Base-by-base conservation (phyloP, 1,284 basidiomycete species). In the Schizopora paradoxa region DNA sequence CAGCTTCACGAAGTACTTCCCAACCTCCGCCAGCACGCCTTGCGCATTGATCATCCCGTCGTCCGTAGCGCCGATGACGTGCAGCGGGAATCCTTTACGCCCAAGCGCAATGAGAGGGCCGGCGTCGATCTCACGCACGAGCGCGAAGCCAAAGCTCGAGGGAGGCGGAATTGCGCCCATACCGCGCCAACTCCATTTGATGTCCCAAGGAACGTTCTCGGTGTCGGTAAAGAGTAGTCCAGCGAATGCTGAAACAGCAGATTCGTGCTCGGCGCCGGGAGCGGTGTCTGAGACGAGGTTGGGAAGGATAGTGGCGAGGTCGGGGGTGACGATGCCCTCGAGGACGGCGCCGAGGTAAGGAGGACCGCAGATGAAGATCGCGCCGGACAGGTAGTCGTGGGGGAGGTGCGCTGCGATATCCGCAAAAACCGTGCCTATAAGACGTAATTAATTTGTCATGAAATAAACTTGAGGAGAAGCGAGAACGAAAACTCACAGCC, bases 371-470 rank as follows among this genome's bases (percentile, higher is more conserved):
- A 47, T 28, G 16, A 42, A 47, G 22, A 43, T 32, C 5, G 35
- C 32, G 2, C 45, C 45, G 8, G 45, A 14, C 14, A 47, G 23
- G 1, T 29, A 22, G 18, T 19, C 14, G 14, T n/a, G 18, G 21
- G 45, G 40, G n/a, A 47, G 14, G 32, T 43, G 22, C 1, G 40
- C 22, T 29, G 45, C 45, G 13, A 47, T 47, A 21, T 47, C 45
- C n/a, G 40, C 39, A 14, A 43, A 13, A 1, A 47, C 32, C 6
- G 45, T 47, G 16, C 13, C 45, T 47, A 14, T 2, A 32, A 10
- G 3, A 43, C 13, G n/a, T n/a, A n/a, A n/a, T n/a, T n/a, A 3
- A 21, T 18, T 18, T 26, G 6, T 22, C 8, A 36, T 40, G n/a
- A n/a, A n/a, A n/a, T n/a, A n/a, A n/a, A n/a, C n/a, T n/a, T n/a